Base-by-base conservation (phyloP, 2,329 filamentous ascomycete genomes). In the Monosporascus ibericus region DNA sequence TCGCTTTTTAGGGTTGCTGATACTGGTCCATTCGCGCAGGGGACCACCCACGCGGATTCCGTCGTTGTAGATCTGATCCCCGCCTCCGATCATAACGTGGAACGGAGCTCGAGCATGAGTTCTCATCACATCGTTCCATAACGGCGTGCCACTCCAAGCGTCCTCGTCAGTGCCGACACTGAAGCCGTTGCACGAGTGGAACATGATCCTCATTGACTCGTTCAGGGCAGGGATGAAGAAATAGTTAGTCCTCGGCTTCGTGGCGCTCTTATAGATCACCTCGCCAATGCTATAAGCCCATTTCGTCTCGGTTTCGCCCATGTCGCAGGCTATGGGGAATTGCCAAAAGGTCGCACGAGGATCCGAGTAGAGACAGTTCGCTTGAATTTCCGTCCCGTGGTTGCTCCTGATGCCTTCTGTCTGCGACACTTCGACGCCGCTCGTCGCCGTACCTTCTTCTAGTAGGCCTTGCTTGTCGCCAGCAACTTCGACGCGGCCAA, bases 111-210 rank as follows among this genome's bases (percentile, higher is more conserved):
- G 84, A 53, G 85, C 81, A 66, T 99, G 94, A 53, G 76, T 85
- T 61, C 95, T 88, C 59, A 92, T 70, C 9, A 97, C 92, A 66
- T 99, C 92, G 63, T 94, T 90, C 94, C 94, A 99, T 52, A 99
- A 74, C 5, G 90, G 90, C n/a, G 90, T 87, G 0, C 94, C 94
- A 64, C 88, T 92, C 75, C 91, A 95, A 42, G 86, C 85, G 48
- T 89, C 84, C 55, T 94, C 84, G 49, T 67, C 63, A 8, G 67
- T 92, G 50, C 87, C 88, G 39, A 94, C 80, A 60, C 88, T 92
- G 74, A 99, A 99, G 17, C 94, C 95, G 69, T 99, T 99, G 74
- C 94, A 96, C 52, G 90, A 96, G 74, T 96, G 88, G 72, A 96
- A 99, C 90, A 97, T 95, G 66, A 96, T 88, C 66, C 95, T 90